Base-by-base conservation (phyloP, 108 stramenopile species). In the Conticribra weissflogii region DNA sequence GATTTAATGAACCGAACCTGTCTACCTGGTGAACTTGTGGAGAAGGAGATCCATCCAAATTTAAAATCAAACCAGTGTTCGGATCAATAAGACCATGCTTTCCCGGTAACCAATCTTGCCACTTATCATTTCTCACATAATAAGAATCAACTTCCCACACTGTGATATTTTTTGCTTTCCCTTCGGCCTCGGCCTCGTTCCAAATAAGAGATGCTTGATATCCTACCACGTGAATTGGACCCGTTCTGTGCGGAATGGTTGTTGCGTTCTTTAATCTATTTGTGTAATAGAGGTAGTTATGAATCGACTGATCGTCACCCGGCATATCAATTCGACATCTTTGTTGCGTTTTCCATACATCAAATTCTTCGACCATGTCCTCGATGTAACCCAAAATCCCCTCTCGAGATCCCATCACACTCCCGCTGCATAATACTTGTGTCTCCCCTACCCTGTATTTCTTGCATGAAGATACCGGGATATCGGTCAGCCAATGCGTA, bases 271-370 rank as follows among this genome's bases (percentile, higher is more conserved):
- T 72, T 0, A 89, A 69, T 24, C 74, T 36, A 23, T 84, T 84
- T 17, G 85, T 71, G 53, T 92, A 92, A 71, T 65, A 92, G 52
- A 92, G 60, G 54, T 86, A 89, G 59, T 92, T 92, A 76, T 92
- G 91, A 66, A 92, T 88, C n/a, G 78, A 77, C 72, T 92, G 90
- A 51, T 91, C 79, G 48, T 81, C 79, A 4, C 68, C 91, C 18
- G 71, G 51, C 63, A 74, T 88, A 22, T 77, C 60, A 41, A 71
- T 61, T 22, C 84, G 78, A 54, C 85, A 86, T 27, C 88, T 83
- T 46, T 63, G 55, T 59, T 72, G 47, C 18, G 47, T 49, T 21
- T 74, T 86, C 91, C 88, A 89, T 17, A 49, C 53, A 28, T 81
- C 71, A 69, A 92, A 86, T 79, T 92, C 91, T 32, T 72, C 65